These are phyloP conservation scores for Aspergillus hancockii DNA, from an alignment of 495 filamentous ascomycete species.

Conservation along the genomic window DNA sequence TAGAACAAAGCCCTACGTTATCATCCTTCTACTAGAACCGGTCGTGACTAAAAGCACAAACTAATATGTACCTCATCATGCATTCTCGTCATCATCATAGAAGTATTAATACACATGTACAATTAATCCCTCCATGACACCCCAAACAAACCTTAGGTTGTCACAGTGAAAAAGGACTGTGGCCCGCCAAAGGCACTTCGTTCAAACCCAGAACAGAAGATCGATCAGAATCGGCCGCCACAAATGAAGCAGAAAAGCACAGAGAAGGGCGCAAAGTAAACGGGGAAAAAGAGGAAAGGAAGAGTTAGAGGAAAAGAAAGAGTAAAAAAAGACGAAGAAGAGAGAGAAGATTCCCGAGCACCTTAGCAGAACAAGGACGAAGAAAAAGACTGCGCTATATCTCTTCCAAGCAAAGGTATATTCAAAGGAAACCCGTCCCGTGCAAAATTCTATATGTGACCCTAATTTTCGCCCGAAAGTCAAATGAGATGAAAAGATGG, in stretches of 20 bases:
- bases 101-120: constrained; percentile 17
- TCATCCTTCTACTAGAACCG: not conserved
- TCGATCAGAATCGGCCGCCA: constrained; percentile 1
- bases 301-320: not conserved
- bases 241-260: not conserved
- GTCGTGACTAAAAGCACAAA: not conserved
- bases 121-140: constrained; percentile 2
- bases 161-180: not conserved
- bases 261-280: constrained; percentile 2
- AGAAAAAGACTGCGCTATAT: not conserved
- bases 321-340: constrained; percentile 1
- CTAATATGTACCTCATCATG: constrained; percentile 3
- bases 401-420: constrained; percentile 20
- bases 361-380: not conserved
- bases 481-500: not conserved
- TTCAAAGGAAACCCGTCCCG: constrained; percentile 21
- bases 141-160: not conserved
- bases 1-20: not conserved
- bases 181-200: not conserved
- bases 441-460: constrained; percentile 23
- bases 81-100: constrained; percentile 9
- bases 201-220: not conserved
- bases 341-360: not conserved
- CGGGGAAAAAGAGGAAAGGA: not conserved
- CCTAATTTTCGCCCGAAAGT: constrained; percentile 20